Conservation (phyloP, 352 stramenopile species). For the Phytopythium vexans region DNA sequence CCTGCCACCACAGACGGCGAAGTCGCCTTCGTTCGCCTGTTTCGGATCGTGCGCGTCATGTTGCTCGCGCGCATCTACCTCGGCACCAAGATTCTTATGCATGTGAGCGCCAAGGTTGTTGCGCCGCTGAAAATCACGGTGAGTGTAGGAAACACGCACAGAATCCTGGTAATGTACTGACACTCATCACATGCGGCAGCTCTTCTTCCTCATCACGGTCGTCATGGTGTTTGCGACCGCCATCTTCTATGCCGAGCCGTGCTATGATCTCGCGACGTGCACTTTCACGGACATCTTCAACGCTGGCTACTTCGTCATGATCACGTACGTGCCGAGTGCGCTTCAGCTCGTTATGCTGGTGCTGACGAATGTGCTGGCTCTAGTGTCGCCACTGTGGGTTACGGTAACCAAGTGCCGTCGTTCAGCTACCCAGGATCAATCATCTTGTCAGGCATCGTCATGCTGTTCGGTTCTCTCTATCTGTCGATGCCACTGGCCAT, state of each 20-base stretch:
- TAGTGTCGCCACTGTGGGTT: slow-evolving; percentile 53
- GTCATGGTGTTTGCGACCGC: slow-evolving; percentile 55
- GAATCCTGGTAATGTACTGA: background rate
- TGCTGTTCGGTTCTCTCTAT: slow-evolving; percentile 55
- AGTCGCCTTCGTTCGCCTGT: slow-evolving; percentile 27
- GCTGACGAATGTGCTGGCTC: background rate
- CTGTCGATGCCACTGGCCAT: slow-evolving; percentile 57
- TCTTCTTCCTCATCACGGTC: slow-evolving; percentile 52
- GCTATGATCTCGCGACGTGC: slow-evolving; percentile 44
- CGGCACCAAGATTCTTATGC: slow-evolving; percentile 43
- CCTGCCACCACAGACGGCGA: slow-evolving; percentile 15
- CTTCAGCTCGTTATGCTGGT: background rate
- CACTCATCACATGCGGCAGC: slow-evolving; percentile 7
- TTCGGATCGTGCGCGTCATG: slow-evolving; percentile 34
- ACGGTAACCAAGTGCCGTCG: slow-evolving; percentile 47
- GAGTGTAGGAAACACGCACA: background rate
- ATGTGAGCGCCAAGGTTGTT: slow-evolving; percentile 27
- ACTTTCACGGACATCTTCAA: slow-evolving; percentile 65
- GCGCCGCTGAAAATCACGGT: slow-evolving; percentile 46
- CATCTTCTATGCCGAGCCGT: slow-evolving; percentile 55
- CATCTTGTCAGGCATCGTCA: slow-evolving; percentile 34
- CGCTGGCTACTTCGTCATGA: slow-evolving; percentile 56
- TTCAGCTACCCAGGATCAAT: slow-evolving; percentile 32
- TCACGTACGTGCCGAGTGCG: slow-evolving; percentile 29
- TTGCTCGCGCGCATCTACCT: slow-evolving; percentile 29